Percentiles rank a stretch among this genome's conserved stretches.
Conservation (phyloP, 2,329 filamentous ascomycete species). For the Claviceps sp. region DNA sequence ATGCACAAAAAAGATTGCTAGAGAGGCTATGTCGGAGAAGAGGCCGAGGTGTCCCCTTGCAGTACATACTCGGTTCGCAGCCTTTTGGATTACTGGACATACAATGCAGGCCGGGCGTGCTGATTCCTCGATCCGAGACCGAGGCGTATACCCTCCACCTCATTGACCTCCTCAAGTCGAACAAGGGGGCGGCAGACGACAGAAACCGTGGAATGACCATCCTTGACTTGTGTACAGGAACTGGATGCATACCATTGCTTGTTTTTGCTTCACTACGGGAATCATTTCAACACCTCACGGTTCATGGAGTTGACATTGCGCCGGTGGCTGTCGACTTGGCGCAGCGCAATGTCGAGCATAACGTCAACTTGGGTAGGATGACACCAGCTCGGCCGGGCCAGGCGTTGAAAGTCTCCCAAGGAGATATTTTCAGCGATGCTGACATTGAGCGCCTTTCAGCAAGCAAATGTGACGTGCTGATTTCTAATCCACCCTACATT, state of each 20-base stretch:
- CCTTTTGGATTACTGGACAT: slow-evolving; percentile 80
- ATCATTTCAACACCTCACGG: slow-evolving; percentile 27
- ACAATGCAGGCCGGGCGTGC: slow-evolving; percentile 57
- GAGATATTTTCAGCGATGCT: slow-evolving; percentile 34
- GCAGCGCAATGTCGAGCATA: slow-evolving; percentile 47
- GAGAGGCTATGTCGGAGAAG: slow-evolving; percentile 33
- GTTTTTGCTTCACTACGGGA: slow-evolving; percentile 48
- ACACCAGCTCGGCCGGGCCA: slow-evolving; percentile 8
- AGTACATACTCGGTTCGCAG: slow-evolving; percentile 80
- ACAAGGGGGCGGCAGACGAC: slow-evolving; percentile 5
- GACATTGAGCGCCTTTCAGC: slow-evolving; percentile 17
- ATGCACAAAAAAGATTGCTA: slow-evolving; percentile 12
- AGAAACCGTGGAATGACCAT: slow-evolving; percentile 36
- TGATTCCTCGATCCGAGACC: slow-evolving; percentile 75
- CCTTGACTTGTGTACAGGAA: slow-evolving; percentile 80
- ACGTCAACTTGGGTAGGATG: slow-evolving; percentile 30
- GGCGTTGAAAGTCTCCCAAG: slow-evolving; percentile 30
- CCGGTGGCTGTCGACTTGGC: slow-evolving; percentile 51
- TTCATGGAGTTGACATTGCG: slow-evolving; percentile 67
- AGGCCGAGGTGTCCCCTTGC: slow-evolving; percentile 58
- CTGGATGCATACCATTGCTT: slow-evolving; percentile 76
- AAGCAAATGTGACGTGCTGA: slow-evolving; percentile 47
- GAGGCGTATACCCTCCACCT: slow-evolving; percentile 52
- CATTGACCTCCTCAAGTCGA: slow-evolving; percentile 27
- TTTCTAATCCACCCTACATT: slow-evolving; percentile 88